Conservation (phyloP, 345 rosid genomes). For the Eucalyptus erythrocorys region DNA sequence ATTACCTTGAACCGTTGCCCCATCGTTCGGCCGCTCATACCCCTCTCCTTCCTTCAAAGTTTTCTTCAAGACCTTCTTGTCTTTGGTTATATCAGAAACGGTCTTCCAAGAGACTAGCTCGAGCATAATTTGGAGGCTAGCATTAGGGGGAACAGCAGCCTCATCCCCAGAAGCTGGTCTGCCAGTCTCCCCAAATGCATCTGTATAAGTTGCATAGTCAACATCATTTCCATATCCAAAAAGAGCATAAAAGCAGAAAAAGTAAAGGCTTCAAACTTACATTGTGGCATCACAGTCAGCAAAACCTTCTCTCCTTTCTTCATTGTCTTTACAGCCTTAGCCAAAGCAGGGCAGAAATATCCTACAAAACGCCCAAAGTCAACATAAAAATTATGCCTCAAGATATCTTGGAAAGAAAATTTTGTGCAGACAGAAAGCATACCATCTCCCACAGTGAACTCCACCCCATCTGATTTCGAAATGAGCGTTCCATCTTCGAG, state of each 20-base stretch:
- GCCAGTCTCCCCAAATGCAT: constrained; percentile 6
- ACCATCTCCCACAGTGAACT: constrained; percentile 7
- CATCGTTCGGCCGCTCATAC: constrained; percentile 2
- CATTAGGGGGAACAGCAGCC: neutral
- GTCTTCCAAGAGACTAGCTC: constrained; percentile 5
- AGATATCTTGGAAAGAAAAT: neutral
- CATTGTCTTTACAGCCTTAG: constrained; percentile 5
- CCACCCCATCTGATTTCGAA: constrained; percentile 2
- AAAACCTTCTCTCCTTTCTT: constrained; percentile 6
- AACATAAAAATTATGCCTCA: neutral
- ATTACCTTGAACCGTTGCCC: constrained; percentile 1
- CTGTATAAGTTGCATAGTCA: neutral
- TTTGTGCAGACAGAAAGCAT: neutral
- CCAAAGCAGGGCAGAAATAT: constrained; percentile 2
- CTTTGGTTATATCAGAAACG: neutral
- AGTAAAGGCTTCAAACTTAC: neutral
- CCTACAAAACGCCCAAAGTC: neutral
- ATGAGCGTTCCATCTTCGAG: neutral
- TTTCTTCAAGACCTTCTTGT: constrained; percentile 7
- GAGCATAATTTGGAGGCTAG: neutral
- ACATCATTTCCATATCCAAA: neutral
- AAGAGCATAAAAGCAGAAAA: neutral
- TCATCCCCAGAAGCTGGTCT: neutral
- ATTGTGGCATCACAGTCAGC: constrained; percentile 1
- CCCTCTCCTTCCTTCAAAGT: constrained; percentile 10